A percentile compares a stretch with the other conserved stretches of the same genome.
These are phyloP conservation scores for Ceratocystis huliohia DNA, from an alignment of 2,329 filamentous ascomycete species.

Conservation along the genomic window DNA sequence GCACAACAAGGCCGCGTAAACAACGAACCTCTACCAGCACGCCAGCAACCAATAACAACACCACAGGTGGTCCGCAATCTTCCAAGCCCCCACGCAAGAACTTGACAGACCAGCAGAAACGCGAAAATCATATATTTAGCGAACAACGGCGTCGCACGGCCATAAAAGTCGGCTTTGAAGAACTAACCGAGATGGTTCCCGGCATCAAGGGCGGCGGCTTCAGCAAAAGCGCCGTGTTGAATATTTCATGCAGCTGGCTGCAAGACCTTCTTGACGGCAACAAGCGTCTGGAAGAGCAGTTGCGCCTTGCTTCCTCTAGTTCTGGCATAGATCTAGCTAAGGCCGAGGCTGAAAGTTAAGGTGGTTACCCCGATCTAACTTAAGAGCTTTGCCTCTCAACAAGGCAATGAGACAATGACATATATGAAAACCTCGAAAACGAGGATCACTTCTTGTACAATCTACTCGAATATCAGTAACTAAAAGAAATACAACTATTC, in stretches of 20 bases:
- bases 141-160: conserved; percentile 76
- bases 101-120: conserved; percentile 67
- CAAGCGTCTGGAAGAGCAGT: conserved; percentile 35
- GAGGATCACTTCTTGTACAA: too few species aligned
- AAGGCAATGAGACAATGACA: too few species aligned
- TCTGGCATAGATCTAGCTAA: neutral
- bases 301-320: neutral
- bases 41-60: conserved; percentile 28
- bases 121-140: conserved; percentile 74
- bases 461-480: too few species aligned
- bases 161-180: conserved; percentile 71
- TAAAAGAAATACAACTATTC: too few species aligned
- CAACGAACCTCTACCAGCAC: neutral
- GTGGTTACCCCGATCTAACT: too few species aligned
- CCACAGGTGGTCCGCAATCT: conserved; percentile 28
- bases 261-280: conserved; percentile 61
- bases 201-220: conserved; percentile 60
- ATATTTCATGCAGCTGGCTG: conserved; percentile 66
- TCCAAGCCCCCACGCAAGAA: conserved; percentile 45
- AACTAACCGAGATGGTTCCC: conserved; percentile 64
- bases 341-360: neutral
- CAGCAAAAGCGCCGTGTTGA: conserved; percentile 70
- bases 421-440: too few species aligned
- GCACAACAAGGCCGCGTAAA: neutral
- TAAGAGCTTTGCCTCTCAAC: too few species aligned